phyloP scores from a whole-genome alignment of 2,329 filamentous ascomycete species.

The Neofusicoccum umdonicola region DNA sequence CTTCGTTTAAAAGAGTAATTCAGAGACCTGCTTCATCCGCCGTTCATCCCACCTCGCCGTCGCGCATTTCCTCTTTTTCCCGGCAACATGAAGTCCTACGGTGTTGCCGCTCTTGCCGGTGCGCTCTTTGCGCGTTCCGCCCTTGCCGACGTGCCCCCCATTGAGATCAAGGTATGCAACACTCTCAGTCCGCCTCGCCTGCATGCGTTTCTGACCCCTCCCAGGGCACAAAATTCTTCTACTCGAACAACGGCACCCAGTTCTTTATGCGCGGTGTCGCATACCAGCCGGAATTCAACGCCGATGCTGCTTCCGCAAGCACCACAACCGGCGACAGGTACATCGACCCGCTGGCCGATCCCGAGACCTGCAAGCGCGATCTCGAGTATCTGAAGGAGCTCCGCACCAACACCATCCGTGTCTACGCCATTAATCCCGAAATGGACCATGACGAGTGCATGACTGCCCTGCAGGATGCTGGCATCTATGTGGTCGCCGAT shows the following conservation, averaged over 20 bases:
- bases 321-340: conserved; percentile 55
- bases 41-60: background rate
- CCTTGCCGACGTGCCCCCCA: conserved; percentile 56
- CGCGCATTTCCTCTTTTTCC: background rate
- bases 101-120: conserved; percentile 50
- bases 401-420: conserved; percentile 88
- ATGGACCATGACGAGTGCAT: conserved; percentile 81
- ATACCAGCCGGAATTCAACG: conserved; percentile 76
- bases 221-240: conserved; percentile 84
- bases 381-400: conserved; percentile 76
- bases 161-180: conserved; percentile 64
- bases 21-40: background rate
- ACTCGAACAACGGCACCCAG: conserved; percentile 73
- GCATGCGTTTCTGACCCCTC: conserved; percentile 17
- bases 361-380: conserved; percentile 73
- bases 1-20: background rate
- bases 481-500: conserved; percentile 95
- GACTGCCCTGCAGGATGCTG: conserved; percentile 73
- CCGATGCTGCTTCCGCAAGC: conserved; percentile 51
- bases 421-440: conserved; percentile 85
- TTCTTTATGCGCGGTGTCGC: conserved; percentile 84
- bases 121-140: conserved; percentile 51
- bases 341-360: conserved; percentile 78
- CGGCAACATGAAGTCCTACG: conserved; percentile 55
- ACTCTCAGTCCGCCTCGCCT: background rate